A percentile compares a stretch with the other conserved stretches of the same genome.
Conservation (phyloP, 257 asterid genomes). For the Jasminum sambac region DNA sequence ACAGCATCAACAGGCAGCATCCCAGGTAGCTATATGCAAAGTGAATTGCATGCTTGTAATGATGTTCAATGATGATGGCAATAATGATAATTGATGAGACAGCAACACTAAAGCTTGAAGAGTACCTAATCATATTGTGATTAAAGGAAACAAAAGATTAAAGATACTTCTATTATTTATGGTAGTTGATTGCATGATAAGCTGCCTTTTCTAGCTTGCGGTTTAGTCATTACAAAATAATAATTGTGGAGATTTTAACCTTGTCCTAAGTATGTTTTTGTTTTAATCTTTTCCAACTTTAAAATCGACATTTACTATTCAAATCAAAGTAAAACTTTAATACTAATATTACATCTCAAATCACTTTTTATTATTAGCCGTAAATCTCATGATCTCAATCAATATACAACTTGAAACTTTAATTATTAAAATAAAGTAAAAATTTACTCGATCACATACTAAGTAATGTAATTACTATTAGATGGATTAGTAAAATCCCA, state of each 20-base stretch:
- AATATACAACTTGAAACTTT: no score
- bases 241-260: neutral
- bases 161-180: neutral
- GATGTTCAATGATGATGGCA: neutral
- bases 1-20: neutral
- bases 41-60: slow-evolving; percentile 1
- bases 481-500: no score
- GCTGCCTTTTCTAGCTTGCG: neutral
- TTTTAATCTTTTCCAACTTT: no score
- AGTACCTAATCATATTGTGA: neutral
- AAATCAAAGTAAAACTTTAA: no score
- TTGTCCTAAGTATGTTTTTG: no score
- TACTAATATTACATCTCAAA: no score
- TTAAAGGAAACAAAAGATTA: neutral
- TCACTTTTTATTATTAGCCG: no score
- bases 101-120: neutral
- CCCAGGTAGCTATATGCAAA: neutral
- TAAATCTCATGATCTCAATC: no score
- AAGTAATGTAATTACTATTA: no score
- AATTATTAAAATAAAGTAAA: no score
- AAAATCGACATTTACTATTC: no score
- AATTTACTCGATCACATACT: no score
- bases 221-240: neutral
- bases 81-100: slow-evolving; percentile 5
- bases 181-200: neutral